These are phyloP conservation scores for Porogramme epimiltina DNA, from an alignment of 1,284 basidiomycete genomes.

Conservation along the genomic window DNA sequence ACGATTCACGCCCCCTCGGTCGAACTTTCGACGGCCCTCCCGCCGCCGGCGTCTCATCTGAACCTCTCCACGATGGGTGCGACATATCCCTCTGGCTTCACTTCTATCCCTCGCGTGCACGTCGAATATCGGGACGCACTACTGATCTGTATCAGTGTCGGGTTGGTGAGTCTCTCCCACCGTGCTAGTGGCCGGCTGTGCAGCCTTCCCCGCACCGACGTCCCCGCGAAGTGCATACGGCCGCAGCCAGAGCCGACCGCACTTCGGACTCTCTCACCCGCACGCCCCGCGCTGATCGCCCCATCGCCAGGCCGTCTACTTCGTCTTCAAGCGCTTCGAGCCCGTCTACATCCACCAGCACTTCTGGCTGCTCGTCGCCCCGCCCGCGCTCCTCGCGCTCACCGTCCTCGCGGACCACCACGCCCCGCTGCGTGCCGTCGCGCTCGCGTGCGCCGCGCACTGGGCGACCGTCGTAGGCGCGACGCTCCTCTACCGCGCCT, in stretches of 20 bases:
- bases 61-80: too few species aligned
- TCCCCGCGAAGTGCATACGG: too few species aligned
- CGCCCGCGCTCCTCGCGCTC: not conserved
- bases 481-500: not conserved
- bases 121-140: not conserved
- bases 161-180: not conserved
- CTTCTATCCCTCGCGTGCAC: not conserved
- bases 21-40: too few species aligned
- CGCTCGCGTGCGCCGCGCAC: not conserved
- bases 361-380: constrained; percentile 2
- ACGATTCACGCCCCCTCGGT: too few species aligned
- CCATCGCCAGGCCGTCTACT: not conserved
- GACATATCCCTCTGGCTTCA: too few species aligned
- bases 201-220: too few species aligned
- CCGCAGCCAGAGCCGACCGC: too few species aligned
- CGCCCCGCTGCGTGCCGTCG: not conserved
- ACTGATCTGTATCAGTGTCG: not conserved
- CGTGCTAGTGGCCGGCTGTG: too few species aligned
- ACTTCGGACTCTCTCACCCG: not conserved
- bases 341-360: constrained; percentile 1
- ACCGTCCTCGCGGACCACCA: not conserved
- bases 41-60: too few species aligned
- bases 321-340: constrained; percentile 7
- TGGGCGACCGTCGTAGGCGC: not conserved
- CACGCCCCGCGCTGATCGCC: not conserved